These are phyloP conservation scores for Colletotrichum coccodes DNA, from an alignment of 2,329 filamentous ascomycete genomes.

Conservation along the genomic window DNA sequence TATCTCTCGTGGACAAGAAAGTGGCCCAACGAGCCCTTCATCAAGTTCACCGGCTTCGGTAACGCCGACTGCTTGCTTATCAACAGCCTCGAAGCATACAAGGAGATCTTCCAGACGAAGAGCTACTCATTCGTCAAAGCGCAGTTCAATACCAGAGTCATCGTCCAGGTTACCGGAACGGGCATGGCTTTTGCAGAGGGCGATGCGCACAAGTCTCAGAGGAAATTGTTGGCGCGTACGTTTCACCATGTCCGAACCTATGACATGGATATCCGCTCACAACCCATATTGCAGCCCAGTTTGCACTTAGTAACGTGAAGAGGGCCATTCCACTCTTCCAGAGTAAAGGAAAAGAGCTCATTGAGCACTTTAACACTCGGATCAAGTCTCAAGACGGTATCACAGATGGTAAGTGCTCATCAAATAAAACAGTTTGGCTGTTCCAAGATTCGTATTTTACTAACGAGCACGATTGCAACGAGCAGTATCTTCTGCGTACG, in stretches of 20 bases:
- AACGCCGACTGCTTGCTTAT: conserved; percentile 40
- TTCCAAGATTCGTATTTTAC: too few species aligned
- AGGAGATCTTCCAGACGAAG: conserved; percentile 41
- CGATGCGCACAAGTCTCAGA: conserved; percentile 45
- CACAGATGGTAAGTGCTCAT: background rate
- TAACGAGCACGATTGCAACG: background rate
- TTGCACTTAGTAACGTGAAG: conserved; percentile 44
- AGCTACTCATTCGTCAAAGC: conserved; percentile 45
- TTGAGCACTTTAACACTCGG: conserved; percentile 32
- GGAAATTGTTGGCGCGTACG: conserved; percentile 44
- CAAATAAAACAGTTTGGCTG: background rate
- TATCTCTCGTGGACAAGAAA: conserved; percentile 38
- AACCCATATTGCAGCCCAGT: conserved; percentile 36
- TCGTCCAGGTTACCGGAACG: conserved; percentile 37
- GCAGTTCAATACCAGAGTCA: conserved; percentile 38
- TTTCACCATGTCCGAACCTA: background rate
- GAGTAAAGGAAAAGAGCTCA: conserved; percentile 45
- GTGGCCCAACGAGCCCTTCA: conserved; percentile 38
- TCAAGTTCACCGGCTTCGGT: conserved; percentile 39
- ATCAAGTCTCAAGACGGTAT: conserved; percentile 36
- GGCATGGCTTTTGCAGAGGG: conserved; percentile 49
- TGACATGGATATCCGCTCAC: background rate
- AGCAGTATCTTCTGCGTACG: conserved; percentile 38
- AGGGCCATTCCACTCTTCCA: conserved; percentile 47
- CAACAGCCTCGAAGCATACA: conserved; percentile 35